Conservation (phyloP, 768 basidiomycete species). For the Artomyces pyxidatus region DNA sequence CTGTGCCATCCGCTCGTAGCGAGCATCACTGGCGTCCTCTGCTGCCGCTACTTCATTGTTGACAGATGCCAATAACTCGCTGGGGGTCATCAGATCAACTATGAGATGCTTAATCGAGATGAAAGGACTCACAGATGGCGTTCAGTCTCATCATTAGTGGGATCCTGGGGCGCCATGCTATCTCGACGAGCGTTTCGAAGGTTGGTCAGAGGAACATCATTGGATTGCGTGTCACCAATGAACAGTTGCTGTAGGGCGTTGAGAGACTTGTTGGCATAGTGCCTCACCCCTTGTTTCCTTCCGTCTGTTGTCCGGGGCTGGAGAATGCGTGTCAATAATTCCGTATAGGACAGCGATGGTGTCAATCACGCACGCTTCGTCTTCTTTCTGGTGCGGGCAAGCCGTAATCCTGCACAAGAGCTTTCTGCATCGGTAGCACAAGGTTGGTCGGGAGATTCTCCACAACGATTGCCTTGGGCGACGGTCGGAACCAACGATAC, state of each 20-base stretch:
- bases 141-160: constrained; percentile 55
- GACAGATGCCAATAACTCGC: constrained; percentile 61
- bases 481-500: constrained; percentile 74
- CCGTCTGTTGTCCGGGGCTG: not conserved
- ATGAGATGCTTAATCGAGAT: not conserved
- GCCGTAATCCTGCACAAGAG: constrained; percentile 53
- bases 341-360: not conserved
- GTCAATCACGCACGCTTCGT: too few species aligned
- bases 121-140: constrained; percentile 55
- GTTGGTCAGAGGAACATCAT: constrained; percentile 54
- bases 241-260: constrained; percentile 59
- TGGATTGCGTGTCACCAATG: constrained; percentile 38
- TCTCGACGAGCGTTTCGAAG: constrained; percentile 33
- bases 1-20: constrained; percentile 63
- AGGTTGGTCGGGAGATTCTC: constrained; percentile 65
- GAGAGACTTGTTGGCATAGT: constrained; percentile 51
- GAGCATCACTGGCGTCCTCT: constrained; percentile 52
- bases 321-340: too few species aligned
- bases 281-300: constrained; percentile 27
- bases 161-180: constrained; percentile 21
- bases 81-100: constrained; percentile 19
- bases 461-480: constrained; percentile 64
- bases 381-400: constrained; percentile 29
- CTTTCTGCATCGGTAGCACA: constrained; percentile 73
- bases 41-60: constrained; percentile 42